Conservation (phyloP, 2,329 filamentous ascomycete genomes). For the Cytospora piceae region DNA sequence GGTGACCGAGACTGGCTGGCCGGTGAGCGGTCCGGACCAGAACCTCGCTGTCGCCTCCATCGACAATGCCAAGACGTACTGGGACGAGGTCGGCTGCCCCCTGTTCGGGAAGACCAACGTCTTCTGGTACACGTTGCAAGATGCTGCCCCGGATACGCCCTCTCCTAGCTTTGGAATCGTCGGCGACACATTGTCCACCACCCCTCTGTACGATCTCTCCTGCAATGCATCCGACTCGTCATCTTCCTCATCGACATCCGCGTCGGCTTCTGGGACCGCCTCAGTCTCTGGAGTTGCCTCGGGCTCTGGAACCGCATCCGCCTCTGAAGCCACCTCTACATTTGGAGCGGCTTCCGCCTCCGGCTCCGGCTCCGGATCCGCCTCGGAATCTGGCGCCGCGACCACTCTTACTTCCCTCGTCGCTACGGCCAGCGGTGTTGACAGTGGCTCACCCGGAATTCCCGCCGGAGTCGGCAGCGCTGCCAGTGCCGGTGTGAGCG, state of each 20-base stretch:
- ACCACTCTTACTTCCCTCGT: slow-evolving; percentile 13
- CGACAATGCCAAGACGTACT: slow-evolving; percentile 76
- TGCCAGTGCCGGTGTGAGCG: slow-evolving; percentile 3
- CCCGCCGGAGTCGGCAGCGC: slow-evolving; percentile 23
- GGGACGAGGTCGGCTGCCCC: slow-evolving; percentile 76
- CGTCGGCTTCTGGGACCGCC: background rate
- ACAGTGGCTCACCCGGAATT: slow-evolving; percentile 24
- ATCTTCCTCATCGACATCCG: slow-evolving; percentile 16
- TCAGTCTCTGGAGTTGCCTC: background rate
- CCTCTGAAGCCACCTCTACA: background rate
- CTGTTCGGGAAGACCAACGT: slow-evolving; percentile 66
- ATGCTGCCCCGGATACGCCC: slow-evolving; percentile 63
- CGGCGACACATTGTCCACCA: slow-evolving; percentile 54
- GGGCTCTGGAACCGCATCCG: background rate
- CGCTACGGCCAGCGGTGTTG: slow-evolving; percentile 10
- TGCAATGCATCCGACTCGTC: slow-evolving; percentile 50
- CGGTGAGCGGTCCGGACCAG: slow-evolving; percentile 23
- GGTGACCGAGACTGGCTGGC: slow-evolving; percentile 31
- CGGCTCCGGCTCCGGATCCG: background rate
- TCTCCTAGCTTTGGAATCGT: slow-evolving; percentile 74
- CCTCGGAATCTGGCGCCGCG: background rate
- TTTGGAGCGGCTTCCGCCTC: background rate
- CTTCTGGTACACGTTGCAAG: slow-evolving; percentile 80
- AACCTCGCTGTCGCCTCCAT: slow-evolving; percentile 26
- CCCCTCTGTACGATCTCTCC: slow-evolving; percentile 66